Conservation (phyloP, 192 early-diverging fungal genomes). For the Rhizophagus prolifer region DNA sequence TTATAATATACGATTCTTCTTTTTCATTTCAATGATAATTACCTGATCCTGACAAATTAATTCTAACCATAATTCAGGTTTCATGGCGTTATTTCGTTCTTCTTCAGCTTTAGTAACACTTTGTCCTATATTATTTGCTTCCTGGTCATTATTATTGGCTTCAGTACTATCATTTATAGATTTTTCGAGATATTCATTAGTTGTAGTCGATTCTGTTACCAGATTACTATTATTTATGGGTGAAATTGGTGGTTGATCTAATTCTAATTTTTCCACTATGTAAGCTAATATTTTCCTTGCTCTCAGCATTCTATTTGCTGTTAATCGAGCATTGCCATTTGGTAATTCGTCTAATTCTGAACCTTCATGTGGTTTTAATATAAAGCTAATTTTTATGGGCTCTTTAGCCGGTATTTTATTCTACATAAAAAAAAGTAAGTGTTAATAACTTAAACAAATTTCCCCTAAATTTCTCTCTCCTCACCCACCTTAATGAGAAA, state of each 20-base stretch:
- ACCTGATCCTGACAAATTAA: slow-evolving; percentile 59
- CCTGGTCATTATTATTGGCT: not conserved
- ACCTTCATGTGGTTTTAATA: slow-evolving; percentile 63
- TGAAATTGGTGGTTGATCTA: slow-evolving; percentile 34
- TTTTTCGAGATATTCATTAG: not conserved
- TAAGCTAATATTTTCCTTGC: slow-evolving; percentile 82
- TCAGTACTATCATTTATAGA: not conserved
- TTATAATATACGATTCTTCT: not conserved
- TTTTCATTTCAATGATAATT: not conserved
- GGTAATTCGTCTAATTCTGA: slow-evolving; percentile 55
- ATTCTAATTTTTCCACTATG: slow-evolving; percentile 75
- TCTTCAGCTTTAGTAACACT: slow-evolving; percentile 29
- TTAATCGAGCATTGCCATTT: slow-evolving; percentile 66
- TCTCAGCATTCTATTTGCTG: slow-evolving; percentile 86
- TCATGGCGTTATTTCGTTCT: slow-evolving; percentile 20
- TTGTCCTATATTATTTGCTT: slow-evolving; percentile 20
- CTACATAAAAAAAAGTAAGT: slow-evolving; percentile 34
- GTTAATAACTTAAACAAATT: not conserved
- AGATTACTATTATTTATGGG: not conserved
- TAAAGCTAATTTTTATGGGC: slow-evolving; percentile 79
- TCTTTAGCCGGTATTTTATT: slow-evolving; percentile 73
- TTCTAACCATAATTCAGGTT: slow-evolving; percentile 58
- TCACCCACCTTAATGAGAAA: slow-evolving; percentile 64
- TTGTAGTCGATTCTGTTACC: not conserved
- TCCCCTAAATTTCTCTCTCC: not conserved